Evolutionary conservation across 2,329 filamentous ascomycete species (phyloP).

Genomic region (Xylaria sp.): DNA sequence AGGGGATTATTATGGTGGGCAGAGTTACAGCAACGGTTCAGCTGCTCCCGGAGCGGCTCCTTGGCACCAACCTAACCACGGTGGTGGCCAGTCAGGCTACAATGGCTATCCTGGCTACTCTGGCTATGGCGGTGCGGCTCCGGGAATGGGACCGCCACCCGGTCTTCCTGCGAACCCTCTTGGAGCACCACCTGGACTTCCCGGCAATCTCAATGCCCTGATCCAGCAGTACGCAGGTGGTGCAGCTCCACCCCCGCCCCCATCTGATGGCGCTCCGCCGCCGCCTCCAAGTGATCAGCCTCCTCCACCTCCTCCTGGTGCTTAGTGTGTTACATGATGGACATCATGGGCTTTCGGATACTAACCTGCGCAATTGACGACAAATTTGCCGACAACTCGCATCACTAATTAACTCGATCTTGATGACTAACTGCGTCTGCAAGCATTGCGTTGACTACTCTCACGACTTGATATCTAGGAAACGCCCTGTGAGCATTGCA

Average conservation of each 20-base stretch:
- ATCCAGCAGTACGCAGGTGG: slow-evolving; percentile 72
- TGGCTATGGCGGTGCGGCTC: slow-evolving; percentile 61
- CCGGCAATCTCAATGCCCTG: slow-evolving; percentile 69
- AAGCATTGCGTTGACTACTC: slow-evolving; percentile 20
- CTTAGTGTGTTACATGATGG: slow-evolving; percentile 48
- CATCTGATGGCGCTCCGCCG: slow-evolving; percentile 70
- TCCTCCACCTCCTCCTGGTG: slow-evolving; percentile 68
- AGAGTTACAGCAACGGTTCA: slow-evolving; percentile 47
- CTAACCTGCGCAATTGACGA: slow-evolving; percentile 38
- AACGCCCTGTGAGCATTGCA: slow-evolving; percentile 7
- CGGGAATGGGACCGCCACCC: slow-evolving; percentile 59
- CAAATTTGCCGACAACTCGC: slow-evolving; percentile 18
- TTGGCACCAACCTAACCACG: slow-evolving; percentile 66
- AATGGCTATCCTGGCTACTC: slow-evolving; percentile 59
- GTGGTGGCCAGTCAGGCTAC: slow-evolving; percentile 65
- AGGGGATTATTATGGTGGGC: slow-evolving; percentile 61
- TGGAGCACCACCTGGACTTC: slow-evolving; percentile 63
- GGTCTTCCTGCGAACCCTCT: slow-evolving; percentile 60
- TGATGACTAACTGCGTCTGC: slow-evolving; percentile 33
- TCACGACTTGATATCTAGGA: slow-evolving; percentile 25
- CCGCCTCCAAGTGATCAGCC: slow-evolving; percentile 68
- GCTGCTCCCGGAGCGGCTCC: slow-evolving; percentile 58
- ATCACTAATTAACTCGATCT: slow-evolving; percentile 24
- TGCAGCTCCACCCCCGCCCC: slow-evolving; percentile 63
- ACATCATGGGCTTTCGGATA: slow-evolving; percentile 36